Evolutionary conservation across 495 filamentous ascomycete genomes (phyloP).

Genomic region (Talaromyces liani): DNA sequence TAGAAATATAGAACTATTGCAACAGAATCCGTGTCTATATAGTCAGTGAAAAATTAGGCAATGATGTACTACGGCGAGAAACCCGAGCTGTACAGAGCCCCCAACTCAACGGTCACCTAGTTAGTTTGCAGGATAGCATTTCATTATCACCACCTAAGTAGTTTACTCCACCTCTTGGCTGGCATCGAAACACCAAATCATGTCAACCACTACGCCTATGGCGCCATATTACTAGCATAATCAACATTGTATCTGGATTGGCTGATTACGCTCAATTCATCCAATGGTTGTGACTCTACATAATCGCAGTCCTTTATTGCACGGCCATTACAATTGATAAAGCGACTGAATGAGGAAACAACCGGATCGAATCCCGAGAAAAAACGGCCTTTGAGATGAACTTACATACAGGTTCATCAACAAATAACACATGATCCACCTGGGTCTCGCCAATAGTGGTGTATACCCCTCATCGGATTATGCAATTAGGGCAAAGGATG

Average conservation of each 20-base stretch:
- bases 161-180: background rate
- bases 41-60: background rate
- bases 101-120: background rate
- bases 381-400: background rate
- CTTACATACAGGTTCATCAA: background rate
- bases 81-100: background rate
- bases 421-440: background rate
- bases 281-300: background rate
- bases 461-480: background rate
- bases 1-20: no score
- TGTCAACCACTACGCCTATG: background rate
- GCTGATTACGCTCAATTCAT: background rate
- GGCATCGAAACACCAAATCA: background rate
- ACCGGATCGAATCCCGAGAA: background rate
- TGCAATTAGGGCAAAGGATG: background rate
- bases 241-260: background rate
- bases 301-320: background rate
- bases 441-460: background rate
- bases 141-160: background rate
- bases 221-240: conserved; percentile 1
- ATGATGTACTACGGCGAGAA: background rate
- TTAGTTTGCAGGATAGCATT: background rate
- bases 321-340: background rate
- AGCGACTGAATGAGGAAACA: background rate
- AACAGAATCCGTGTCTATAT: background rate